Evolutionary conservation across 202 grass and related monocot species (phyloP).

Genomic region (Dendrocalamus latiflorus): DNA sequence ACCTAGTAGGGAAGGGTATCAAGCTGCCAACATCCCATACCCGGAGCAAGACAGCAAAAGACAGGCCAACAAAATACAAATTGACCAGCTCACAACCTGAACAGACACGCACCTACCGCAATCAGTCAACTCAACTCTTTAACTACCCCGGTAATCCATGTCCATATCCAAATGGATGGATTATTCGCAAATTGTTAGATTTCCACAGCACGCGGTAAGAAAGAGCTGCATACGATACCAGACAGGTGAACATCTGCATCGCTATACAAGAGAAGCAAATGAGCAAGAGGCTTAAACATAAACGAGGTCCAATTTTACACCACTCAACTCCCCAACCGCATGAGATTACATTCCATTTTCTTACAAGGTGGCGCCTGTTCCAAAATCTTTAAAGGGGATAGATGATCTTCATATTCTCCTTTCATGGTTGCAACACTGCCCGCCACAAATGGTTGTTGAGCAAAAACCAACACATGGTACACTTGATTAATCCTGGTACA

Average conservation of each 20-base stretch:
- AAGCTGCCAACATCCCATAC: too few species aligned
- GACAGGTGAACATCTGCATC: background rate
- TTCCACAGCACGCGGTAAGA: too few species aligned
- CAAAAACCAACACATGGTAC: constrained; percentile 23
- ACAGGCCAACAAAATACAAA: too few species aligned
- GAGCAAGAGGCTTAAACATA: background rate
- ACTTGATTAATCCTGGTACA: background rate
- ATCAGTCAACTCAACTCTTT: too few species aligned
- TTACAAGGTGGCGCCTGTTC: background rate
- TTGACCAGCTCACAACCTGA: too few species aligned
- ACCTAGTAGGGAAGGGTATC: too few species aligned
- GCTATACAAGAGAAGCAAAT: background rate
- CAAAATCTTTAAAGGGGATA: background rate
- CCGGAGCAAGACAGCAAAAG: too few species aligned
- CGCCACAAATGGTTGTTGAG: background rate
- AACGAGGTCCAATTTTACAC: constrained; percentile 14
- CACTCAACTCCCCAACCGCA: background rate
- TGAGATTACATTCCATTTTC: background rate
- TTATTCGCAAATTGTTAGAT: too few species aligned
- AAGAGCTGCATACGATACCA: background rate
- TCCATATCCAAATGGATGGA: too few species aligned
- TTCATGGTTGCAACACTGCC: constrained; percentile 18
- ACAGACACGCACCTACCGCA: too few species aligned
- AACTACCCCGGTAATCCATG: too few species aligned
- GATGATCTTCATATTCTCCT: background rate